Evolutionary conservation across 1,284 basidiomycete genomes (phyloP).

Genomic region (Heterobasidion occidentale): DNA sequence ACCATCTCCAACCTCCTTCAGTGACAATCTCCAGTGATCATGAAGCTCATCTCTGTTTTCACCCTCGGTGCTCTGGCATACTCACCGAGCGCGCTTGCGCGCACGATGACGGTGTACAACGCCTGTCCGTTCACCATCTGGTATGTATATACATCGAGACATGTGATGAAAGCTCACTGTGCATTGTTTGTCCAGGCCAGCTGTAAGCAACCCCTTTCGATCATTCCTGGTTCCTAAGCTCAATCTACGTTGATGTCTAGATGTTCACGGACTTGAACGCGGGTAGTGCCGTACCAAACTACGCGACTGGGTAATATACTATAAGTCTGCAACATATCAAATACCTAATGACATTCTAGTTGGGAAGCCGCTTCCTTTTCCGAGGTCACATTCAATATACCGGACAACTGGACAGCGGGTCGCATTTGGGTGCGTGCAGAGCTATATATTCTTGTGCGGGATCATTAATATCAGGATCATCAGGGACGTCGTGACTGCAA

Average conservation of each 20-base stretch:
- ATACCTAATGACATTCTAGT: conserved; percentile 11
- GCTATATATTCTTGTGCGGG: not conserved
- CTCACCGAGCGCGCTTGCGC: conserved; percentile 17
- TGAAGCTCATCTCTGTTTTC: conserved; percentile 11
- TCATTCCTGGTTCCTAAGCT: not conserved
- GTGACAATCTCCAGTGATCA: not conserved
- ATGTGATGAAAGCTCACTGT: not conserved
- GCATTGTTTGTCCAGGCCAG: not conserved
- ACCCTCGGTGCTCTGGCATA: conserved; percentile 15
- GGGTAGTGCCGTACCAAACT: conserved; percentile 18
- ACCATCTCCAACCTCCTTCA: not conserved
- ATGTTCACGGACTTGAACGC: conserved; percentile 25
- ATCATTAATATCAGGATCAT: not conserved
- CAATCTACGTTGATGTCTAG: conserved; percentile 5
- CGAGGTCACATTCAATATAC: conserved; percentile 24
- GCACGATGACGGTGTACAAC: conserved; percentile 29
- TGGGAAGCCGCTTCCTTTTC: conserved; percentile 26
- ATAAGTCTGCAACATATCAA: not conserved
- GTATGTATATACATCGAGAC: conserved; percentile 13
- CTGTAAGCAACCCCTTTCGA: not conserved
- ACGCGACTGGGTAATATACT: conserved; percentile 20
- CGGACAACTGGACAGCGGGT: conserved; percentile 30
- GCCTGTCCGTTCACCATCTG: conserved; percentile 30
- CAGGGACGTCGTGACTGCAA: conserved; percentile 29
- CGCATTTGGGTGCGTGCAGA: conserved; percentile 27